Evolutionary conservation across 2,329 filamentous ascomycete species (phyloP).

Genomic region (Stagonosporopsis tanaceti): DNA sequence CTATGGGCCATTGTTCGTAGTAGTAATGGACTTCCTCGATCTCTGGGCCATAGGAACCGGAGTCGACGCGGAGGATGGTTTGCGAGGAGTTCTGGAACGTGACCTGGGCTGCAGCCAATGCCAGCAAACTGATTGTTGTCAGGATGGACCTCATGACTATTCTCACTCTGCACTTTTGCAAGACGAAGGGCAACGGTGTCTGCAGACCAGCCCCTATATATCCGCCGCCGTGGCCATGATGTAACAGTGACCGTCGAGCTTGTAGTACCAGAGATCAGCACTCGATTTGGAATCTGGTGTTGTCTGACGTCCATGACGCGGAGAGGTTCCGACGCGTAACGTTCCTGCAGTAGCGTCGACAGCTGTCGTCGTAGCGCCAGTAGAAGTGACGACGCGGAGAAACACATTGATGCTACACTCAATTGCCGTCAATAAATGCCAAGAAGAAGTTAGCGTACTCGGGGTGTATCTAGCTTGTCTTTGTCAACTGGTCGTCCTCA

Average conservation of each 20-base stretch:
- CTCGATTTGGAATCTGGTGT: slow-evolving; percentile 1
- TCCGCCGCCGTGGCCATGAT: neutral
- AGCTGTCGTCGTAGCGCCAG: neutral
- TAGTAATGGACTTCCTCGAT: slow-evolving; percentile 59
- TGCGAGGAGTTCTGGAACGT: slow-evolving; percentile 32
- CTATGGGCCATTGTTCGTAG: slow-evolving; percentile 58
- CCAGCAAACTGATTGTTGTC: neutral
- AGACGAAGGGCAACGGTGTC: too few relatives aligned
- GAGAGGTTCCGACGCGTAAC: slow-evolving; percentile 4
- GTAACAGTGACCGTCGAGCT: neutral
- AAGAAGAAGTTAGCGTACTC: too few relatives aligned
- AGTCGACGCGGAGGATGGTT: slow-evolving; percentile 54
- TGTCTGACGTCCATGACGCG: slow-evolving; percentile 9
- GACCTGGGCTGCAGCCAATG: slow-evolving; percentile 9
- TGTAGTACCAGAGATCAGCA: neutral
- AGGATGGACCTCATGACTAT: slow-evolving; percentile 3
- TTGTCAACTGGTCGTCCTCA: slow-evolving; percentile 11
- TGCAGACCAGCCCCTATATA: neutral
- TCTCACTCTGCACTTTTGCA: neutral
- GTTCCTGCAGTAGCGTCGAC: slow-evolving; percentile 9
- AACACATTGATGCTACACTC: too few relatives aligned
- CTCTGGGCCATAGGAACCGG: slow-evolving; percentile 57
- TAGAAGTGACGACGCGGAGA: neutral
- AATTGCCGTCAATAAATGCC: too few relatives aligned
- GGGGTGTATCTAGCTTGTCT: neutral